Evolutionary conservation across 768 basidiomycete genomes (phyloP).

Genomic region (Cubamyces sp.): DNA sequence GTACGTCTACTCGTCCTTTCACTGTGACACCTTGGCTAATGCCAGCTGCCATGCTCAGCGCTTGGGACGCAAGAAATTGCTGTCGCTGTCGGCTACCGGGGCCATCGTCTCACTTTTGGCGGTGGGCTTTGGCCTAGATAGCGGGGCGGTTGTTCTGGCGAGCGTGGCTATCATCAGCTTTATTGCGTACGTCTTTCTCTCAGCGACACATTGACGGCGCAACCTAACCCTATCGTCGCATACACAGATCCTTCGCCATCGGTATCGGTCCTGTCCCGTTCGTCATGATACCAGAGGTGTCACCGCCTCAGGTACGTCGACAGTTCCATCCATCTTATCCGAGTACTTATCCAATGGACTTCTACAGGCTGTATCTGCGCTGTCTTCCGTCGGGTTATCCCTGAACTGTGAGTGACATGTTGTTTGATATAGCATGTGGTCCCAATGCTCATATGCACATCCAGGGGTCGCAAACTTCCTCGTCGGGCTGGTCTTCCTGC

Average conservation of each 20-base stretch:
- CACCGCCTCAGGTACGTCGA: conserved; percentile 70
- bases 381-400: conserved; percentile 76
- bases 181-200: conserved; percentile 61
- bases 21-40: not conserved
- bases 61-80: conserved; percentile 70
- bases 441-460: conserved; percentile 9
- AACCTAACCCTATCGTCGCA: not conserved
- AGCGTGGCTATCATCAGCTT: conserved; percentile 79
- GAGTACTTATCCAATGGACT: conserved; percentile 2
- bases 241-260: conserved; percentile 76
- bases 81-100: conserved; percentile 68
- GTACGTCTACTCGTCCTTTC: conserved; percentile 42
- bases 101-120: conserved; percentile 66
- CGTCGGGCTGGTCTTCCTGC: conserved; percentile 85
- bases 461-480: conserved; percentile 85
- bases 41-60: conserved; percentile 46
- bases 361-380: conserved; percentile 73
- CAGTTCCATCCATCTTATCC: not conserved
- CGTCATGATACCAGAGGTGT: conserved; percentile 89
- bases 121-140: conserved; percentile 74
- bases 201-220: not conserved
- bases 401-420: conserved; percentile 58
- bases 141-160: conserved; percentile 59
- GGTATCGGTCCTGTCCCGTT: conserved; percentile 94
- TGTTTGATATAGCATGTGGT: not conserved